Percentiles rank a stretch among this genome's conserved stretches.
phyloP scores from a whole-genome alignment of 768 basidiomycete genomes.

The Scleroderma citrinum region DNA sequence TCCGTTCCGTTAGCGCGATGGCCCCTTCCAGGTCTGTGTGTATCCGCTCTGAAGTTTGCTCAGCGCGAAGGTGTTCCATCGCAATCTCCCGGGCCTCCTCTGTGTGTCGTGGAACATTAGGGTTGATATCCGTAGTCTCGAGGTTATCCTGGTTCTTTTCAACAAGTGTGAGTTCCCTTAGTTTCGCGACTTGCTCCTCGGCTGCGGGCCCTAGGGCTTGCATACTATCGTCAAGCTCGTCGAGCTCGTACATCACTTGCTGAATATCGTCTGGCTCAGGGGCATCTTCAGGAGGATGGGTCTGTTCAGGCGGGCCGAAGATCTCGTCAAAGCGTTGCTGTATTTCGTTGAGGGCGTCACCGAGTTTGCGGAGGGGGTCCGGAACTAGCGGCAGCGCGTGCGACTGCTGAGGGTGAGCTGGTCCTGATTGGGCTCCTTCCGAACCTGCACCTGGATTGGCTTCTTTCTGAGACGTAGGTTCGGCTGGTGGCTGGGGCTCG shows the following conservation, averaged over 20 bases:
- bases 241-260: conserved; percentile 66
- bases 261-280: conserved; percentile 36
- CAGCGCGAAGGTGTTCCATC: conserved; percentile 22
- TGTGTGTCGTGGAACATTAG: conserved; percentile 19
- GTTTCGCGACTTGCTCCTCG: conserved; percentile 75
- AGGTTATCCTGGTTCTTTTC: conserved; percentile 45
- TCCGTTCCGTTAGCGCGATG: conserved; percentile 32
- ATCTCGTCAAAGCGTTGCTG: conserved; percentile 83
- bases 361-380: conserved; percentile 72
- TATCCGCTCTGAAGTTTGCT: conserved; percentile 21
- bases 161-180: conserved; percentile 73
- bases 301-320: conserved; percentile 37
- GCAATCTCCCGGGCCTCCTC: conserved; percentile 21
- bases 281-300: conserved; percentile 27
- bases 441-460: conserved; percentile 27
- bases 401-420: conserved; percentile 35
- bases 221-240: conserved; percentile 62
- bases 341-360: conserved; percentile 79
- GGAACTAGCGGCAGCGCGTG: conserved; percentile 24
- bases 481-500: conserved; percentile 3
- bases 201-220: conserved; percentile 87
- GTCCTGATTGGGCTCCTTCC: conserved; percentile 43
- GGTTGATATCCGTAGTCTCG: conserved; percentile 47
- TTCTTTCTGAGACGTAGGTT: conserved; percentile 3
- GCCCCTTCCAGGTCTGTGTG: conserved; percentile 41